These are phyloP conservation scores for Tricholoma hemisulphureum DNA, from an alignment of 768 basidiomycete genomes.

Conservation along the genomic window DNA sequence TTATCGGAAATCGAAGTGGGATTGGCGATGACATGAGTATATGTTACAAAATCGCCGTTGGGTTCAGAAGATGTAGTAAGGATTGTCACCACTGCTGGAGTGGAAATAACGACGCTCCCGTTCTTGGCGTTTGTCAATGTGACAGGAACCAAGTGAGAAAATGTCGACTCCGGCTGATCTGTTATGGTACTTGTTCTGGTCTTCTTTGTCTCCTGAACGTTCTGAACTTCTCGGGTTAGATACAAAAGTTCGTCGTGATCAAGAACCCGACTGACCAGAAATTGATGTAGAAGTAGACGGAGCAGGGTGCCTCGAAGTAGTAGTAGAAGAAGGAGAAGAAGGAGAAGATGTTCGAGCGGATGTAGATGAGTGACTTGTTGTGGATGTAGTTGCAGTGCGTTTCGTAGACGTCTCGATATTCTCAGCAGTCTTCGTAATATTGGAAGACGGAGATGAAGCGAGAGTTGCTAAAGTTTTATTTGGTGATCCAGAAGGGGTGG, in stretches of 20 bases:
- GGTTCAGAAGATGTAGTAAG: conserved; percentile 44
- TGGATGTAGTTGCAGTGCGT: neutral
- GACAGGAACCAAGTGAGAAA: conserved; percentile 41
- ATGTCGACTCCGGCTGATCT: conserved; percentile 41
- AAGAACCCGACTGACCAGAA: neutral
- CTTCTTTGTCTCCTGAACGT: conserved; percentile 21
- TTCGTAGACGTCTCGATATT: neutral
- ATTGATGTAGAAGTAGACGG: neutral
- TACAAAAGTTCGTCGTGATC: neutral
- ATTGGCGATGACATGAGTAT: conserved; percentile 55
- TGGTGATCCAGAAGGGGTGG: neutral
- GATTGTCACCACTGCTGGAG: conserved; percentile 47
- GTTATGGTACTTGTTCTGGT: conserved; percentile 44
- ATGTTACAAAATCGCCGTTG: conserved; percentile 44
- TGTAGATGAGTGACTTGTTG: neutral
- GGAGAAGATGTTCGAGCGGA: neutral
- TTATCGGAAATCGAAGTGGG: conserved; percentile 29
- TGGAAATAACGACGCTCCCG: conserved; percentile 38
- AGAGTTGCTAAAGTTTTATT: neutral
- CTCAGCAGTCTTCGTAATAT: neutral
- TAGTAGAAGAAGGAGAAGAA: neutral
- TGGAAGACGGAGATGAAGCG: neutral
- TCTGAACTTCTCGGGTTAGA: neutral
- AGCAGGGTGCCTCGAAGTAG: neutral
- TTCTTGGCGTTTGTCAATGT: conserved; percentile 37